phyloP scores from a whole-genome alignment of 1,284 basidiomycete genomes.

The Heterobasidion parviporum region DNA sequence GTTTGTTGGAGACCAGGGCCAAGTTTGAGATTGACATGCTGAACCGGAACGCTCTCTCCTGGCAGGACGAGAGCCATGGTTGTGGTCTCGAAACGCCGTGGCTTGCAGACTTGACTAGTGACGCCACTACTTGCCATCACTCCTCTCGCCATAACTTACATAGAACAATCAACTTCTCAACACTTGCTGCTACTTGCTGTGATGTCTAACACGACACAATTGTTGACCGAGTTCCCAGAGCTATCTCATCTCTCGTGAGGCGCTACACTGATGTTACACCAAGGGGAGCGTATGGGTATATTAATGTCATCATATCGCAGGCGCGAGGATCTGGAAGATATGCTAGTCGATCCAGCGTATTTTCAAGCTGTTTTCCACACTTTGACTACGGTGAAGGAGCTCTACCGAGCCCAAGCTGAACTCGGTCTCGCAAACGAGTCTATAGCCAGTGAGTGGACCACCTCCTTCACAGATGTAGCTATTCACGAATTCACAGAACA shows the following conservation, averaged over 20 bases:
- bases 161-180: not conserved
- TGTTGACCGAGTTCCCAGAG: constrained; percentile 64
- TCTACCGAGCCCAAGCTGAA: constrained; percentile 70
- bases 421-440: constrained; percentile 77
- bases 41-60: constrained; percentile 58
- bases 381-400: constrained; percentile 60
- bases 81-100: not conserved
- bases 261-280: not conserved
- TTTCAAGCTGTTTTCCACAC: constrained; percentile 85
- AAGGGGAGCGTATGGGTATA: not conserved
- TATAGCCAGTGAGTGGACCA: constrained; percentile 63
- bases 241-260: constrained; percentile 60
- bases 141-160: constrained; percentile 20
- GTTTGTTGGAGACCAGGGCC: constrained; percentile 65
- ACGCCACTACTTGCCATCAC: not conserved
- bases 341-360: constrained; percentile 73
- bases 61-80: constrained; percentile 56
- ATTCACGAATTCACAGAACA: constrained; percentile 37
- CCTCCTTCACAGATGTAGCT: not conserved
- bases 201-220: constrained; percentile 27
- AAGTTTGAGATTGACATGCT: constrained; percentile 71
- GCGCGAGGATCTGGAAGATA: constrained; percentile 81
- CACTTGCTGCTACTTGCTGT: not conserved
- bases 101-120: no score
- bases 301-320: constrained; percentile 27